Conservation (phyloP, 1,284 basidiomycete species). For the Prillingera fragicola region DNA sequence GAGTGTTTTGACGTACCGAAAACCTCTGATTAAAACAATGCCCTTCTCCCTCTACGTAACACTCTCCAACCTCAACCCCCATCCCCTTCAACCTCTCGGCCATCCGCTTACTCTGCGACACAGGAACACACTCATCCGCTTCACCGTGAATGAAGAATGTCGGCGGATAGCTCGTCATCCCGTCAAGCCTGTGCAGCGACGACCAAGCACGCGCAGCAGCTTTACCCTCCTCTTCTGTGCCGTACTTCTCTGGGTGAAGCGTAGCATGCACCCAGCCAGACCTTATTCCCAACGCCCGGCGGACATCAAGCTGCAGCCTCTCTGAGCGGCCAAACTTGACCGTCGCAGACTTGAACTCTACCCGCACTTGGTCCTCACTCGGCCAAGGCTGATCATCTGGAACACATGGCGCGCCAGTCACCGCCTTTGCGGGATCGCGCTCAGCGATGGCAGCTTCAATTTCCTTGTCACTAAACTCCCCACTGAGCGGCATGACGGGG, state of each 20-base stretch:
- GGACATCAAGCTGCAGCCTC: not conserved
- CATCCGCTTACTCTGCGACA: no score
- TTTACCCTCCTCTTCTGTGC: not conserved
- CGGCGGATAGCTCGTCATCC: no score
- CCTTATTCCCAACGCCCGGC: not conserved
- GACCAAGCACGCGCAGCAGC: not conserved
- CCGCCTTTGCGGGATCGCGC: slow-evolving; percentile 14
- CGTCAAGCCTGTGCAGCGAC: not conserved
- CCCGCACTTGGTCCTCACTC: no score
- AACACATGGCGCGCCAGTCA: not conserved
- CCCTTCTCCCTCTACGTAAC: no score
- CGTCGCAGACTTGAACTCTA: not conserved
- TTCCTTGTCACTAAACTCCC: slow-evolving; percentile 1
- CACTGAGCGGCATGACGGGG: not conserved
- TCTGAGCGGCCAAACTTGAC: not conserved
- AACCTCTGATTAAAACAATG: no score
- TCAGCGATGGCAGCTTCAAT: slow-evolving; percentile 4
- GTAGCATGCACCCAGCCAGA: not conserved
- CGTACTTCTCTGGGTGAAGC: not conserved
- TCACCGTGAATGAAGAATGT: no score
- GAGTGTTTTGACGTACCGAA: no score
- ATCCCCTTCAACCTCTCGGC: no score
- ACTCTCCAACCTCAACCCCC: no score
- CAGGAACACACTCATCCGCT: no score
- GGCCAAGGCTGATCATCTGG: not conserved